Evolutionary conservation across 257 asterid species (phyloP).

Genomic region (Nicotiana noctiflora): DNA sequence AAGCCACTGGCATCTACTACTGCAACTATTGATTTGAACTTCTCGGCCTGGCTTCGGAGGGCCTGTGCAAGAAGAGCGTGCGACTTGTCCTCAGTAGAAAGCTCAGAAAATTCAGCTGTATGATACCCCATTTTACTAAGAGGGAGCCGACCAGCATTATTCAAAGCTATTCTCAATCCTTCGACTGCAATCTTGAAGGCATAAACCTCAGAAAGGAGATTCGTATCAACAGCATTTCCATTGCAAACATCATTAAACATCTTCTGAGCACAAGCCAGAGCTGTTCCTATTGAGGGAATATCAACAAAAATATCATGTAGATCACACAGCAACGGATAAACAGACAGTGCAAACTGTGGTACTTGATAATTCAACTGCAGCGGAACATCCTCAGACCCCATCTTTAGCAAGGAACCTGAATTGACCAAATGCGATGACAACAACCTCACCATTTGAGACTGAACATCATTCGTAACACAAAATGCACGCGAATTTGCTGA

Average conservation of each 20-base stretch:
- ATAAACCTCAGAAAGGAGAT: slow-evolving; percentile 60
- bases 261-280: slow-evolving; percentile 75
- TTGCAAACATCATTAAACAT: slow-evolving; percentile 60
- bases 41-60: slow-evolving; percentile 59
- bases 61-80: slow-evolving; percentile 83
- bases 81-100: slow-evolving; percentile 61
- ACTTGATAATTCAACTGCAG: slow-evolving; percentile 50
- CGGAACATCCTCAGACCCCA: slow-evolving; percentile 22
- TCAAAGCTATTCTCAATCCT: slow-evolving; percentile 80
- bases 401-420: slow-evolving; percentile 19
- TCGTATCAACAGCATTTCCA: slow-evolving; percentile 53
- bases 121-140: slow-evolving; percentile 20
- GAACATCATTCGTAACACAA: slow-evolving; percentile 35
- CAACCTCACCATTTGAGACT: slow-evolving; percentile 51
- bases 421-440: slow-evolving; percentile 38
- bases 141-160: slow-evolving; percentile 55
- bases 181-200: slow-evolving; percentile 78
- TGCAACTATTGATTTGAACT: slow-evolving; percentile 65
- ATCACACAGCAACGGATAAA: slow-evolving; percentile 77
- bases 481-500: slow-evolving; percentile 28
- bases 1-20: slow-evolving; percentile 74
- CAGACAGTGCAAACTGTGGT: slow-evolving; percentile 67
- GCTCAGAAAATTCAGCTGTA: slow-evolving; percentile 43
- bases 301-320: slow-evolving; percentile 53
- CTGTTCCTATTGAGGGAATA: slow-evolving; percentile 63